Base-by-base conservation (phyloP, 2,329 filamentous ascomycete genomes). In the Fusarium domesticum region DNA sequence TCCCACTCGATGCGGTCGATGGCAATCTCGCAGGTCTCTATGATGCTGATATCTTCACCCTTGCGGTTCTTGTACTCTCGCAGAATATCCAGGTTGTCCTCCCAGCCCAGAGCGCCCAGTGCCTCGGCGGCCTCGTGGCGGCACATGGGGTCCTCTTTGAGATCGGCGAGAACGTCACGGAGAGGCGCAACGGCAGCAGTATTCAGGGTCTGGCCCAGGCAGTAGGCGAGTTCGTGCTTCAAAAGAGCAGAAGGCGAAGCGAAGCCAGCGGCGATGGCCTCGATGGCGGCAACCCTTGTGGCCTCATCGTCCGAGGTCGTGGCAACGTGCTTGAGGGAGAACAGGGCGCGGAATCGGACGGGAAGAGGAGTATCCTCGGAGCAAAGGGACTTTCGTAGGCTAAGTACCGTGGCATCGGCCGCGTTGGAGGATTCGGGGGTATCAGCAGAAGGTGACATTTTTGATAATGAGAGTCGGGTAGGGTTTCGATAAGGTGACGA, bases 151-250 rank as follows among this genome's bases (percentile, higher is more conserved):
- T 97, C 91, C 69, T 97, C 89, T n/a, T 81, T 64, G 51, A 83
- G 71, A 67, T 97, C 81, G 54, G 86, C 78, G 45, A 97, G 74
- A 12, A 95, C 89, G 11, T 75, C 70, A 45, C 84, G 79, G 55
- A 98, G 74, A 51, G 83, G 85, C 8, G 84, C 77, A 8, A 90
- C 80, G 1, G 91, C 87, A 35, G 83, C 83, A 39, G 77, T 69
- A 63, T 96, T 89, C 45, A 83, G 83, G 2, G 88, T 92, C 71
- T 98, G 93, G 6, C 93, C 93, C 3, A 98, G 79, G 64, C 93
- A 98, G 72, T 98, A 98, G 18, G 93, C 93, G 37, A 98, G 78
- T 67, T 98, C 93, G 68, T 98, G 93, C 73, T 97, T 97, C 36
- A 97, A 75, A 7, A 97, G 77, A 3, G 89, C 92, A 5, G 92